Conservation (phyloP, 2,329 filamentous ascomycete genomes). For the Calonectria pteridis region DNA sequence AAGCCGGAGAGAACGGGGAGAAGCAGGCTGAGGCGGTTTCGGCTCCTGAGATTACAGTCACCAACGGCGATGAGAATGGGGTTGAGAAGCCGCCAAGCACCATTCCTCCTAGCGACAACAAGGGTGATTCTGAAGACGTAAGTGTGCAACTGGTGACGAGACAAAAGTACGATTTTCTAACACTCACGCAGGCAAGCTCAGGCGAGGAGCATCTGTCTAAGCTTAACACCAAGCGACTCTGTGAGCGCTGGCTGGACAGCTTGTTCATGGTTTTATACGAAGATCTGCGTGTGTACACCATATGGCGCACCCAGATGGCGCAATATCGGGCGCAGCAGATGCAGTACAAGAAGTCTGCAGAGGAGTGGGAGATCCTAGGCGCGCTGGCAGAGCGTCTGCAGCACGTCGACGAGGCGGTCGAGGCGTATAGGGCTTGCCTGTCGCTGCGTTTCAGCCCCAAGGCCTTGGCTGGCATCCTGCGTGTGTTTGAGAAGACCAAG, state of each 20-base stretch:
- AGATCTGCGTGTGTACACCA: constrained; percentile 97
- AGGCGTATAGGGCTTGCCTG: constrained; percentile 92
- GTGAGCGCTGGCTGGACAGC: constrained; percentile 97
- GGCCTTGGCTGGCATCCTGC: constrained; percentile 87
- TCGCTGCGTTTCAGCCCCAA: constrained; percentile 92
- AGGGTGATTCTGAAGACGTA: constrained; percentile 80
- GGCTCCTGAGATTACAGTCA: constrained; percentile 15
- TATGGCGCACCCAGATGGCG: constrained; percentile 98
- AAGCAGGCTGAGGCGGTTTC: constrained; percentile 47
- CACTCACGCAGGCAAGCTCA: constrained; percentile 64
- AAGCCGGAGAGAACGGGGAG: constrained; percentile 49
- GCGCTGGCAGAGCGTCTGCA: constrained; percentile 93
- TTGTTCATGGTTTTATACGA: constrained; percentile 99
- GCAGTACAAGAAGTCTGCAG: constrained; percentile 95
- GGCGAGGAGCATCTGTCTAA: constrained; percentile 84
- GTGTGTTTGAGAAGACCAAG: constrained; percentile 80
- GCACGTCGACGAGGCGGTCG: constrained; percentile 89
- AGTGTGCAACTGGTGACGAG: constrained; percentile 42
- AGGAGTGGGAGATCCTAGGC: constrained; percentile 98
- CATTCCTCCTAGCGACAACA: constrained; percentile 81
- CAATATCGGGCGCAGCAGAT: constrained; percentile 94
- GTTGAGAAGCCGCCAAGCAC: constrained; percentile 86
- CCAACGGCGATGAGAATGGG: constrained; percentile 55
- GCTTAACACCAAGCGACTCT: constrained; percentile 96
- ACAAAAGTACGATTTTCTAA: constrained; percentile 35